Conservation (phyloP, 108 stramenopile genomes). For the Discostella pseudostelligera region DNA sequence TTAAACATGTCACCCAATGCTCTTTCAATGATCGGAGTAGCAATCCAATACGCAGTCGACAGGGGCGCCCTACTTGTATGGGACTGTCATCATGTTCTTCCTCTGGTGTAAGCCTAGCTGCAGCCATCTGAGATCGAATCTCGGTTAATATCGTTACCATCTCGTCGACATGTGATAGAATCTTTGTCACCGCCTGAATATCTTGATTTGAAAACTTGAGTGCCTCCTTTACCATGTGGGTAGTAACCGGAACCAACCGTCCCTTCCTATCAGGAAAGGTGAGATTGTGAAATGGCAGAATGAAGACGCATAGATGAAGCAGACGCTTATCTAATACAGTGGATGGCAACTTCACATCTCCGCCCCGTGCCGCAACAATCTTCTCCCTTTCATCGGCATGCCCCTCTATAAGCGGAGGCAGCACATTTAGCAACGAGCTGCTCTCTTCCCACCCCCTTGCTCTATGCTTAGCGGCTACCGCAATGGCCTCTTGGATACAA, state of each 20-base stretch:
- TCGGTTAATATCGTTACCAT: conserved; percentile 55
- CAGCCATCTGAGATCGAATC: conserved; percentile 23
- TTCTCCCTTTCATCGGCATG: conserved; percentile 33
- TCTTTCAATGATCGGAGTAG: conserved; percentile 65
- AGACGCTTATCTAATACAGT: conserved; percentile 51
- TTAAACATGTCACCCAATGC: conserved; percentile 71
- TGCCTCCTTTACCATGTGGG: conserved; percentile 76
- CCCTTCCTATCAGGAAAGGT: conserved; percentile 61
- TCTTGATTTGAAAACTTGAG: conserved; percentile 81
- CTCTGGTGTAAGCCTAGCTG: conserved; percentile 13
- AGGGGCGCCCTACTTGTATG: conserved; percentile 13
- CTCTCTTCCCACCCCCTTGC: conserved; percentile 49
- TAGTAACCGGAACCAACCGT: conserved; percentile 43
- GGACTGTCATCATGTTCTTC: conserved; percentile 6
- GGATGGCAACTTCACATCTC: conserved; percentile 8
- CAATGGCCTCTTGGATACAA: conserved; percentile 25
- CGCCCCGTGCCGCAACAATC: neutral
- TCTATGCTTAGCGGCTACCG: conserved; percentile 38
- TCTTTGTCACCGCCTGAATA: conserved; percentile 43
- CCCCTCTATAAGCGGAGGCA: conserved; percentile 35
- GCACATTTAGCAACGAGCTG: conserved; percentile 28
- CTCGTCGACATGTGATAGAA: conserved; percentile 57
- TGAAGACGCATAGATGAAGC: conserved; percentile 60
- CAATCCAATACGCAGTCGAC: conserved; percentile 66
- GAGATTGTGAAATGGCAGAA: conserved; percentile 66